Evolutionary conservation across 2,329 filamentous ascomycete species (phyloP).

Genomic region (Allantophomopsis lycopodina): DNA sequence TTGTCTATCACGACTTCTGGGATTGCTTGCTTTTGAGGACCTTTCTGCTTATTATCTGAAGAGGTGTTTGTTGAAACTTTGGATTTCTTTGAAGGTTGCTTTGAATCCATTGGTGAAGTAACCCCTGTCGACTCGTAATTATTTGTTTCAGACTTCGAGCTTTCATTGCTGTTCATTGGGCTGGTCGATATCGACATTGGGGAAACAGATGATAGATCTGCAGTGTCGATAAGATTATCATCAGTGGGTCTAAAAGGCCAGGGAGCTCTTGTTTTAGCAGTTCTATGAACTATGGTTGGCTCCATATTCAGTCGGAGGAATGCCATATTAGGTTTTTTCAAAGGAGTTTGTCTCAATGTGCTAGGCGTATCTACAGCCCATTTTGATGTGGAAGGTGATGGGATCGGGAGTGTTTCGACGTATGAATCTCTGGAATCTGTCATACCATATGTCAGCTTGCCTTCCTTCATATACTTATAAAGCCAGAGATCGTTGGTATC

Average conservation of each 20-base stretch:
- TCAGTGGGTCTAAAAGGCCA: no score
- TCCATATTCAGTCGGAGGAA: constrained; percentile 24
- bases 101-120: constrained; percentile 24
- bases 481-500: no score
- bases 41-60: constrained; percentile 14
- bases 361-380: background rate
- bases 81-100: constrained; percentile 16
- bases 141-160: constrained; percentile 9
- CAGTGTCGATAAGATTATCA: no score
- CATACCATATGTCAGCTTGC: no score
- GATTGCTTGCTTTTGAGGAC: constrained; percentile 5
- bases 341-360: constrained; percentile 21
- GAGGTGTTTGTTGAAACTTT: constrained; percentile 12
- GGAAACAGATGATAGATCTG: no score
- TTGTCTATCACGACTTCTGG: constrained; percentile 10
- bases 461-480: no score
- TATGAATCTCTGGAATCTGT: no score
- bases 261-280: constrained; percentile 21
- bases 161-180: constrained; percentile 16
- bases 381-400: background rate
- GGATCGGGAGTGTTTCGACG: no score
- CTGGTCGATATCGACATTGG: no score
- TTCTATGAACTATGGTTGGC: constrained; percentile 28
- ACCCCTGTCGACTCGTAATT: constrained; percentile 15
- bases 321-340: constrained; percentile 11